Evolutionary conservation across 106 monocot genomes (phyloP).

Genomic region (Dendrobium nobile): DNA sequence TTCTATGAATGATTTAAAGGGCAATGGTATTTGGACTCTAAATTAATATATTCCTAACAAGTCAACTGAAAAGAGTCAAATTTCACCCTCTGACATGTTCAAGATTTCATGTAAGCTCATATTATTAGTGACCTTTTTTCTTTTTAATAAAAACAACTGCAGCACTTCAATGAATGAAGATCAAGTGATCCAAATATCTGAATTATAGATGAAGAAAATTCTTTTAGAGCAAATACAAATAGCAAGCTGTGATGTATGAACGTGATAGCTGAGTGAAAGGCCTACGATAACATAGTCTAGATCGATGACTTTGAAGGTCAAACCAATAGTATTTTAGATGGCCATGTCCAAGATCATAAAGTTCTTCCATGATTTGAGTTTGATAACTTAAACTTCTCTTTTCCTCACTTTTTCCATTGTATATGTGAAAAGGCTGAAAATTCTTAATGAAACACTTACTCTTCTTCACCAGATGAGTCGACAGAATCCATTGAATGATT

Average conservation of each 20-base stretch:
- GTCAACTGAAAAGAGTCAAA: neutral
- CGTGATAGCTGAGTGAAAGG: neutral
- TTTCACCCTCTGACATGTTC: neutral
- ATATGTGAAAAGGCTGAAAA: neutral
- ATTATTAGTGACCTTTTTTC: neutral
- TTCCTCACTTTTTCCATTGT: neutral
- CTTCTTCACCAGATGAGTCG: slow-evolving; percentile 97
- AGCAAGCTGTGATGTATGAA: neutral
- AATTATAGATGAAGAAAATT: neutral
- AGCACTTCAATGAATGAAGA: neutral
- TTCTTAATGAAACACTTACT: slow-evolving; percentile 41
- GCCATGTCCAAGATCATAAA: neutral
- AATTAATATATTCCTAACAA: neutral
- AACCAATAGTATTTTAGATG: neutral
- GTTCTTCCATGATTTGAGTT: neutral
- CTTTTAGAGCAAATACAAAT: neutral
- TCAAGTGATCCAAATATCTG: neutral
- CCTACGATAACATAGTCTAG: neutral
- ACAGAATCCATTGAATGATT: slow-evolving; percentile 61
- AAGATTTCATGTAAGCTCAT: neutral
- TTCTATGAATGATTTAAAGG: neutral
- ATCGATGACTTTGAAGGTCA: neutral
- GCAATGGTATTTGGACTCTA: neutral
- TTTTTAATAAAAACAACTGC: neutral
- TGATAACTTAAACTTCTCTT: neutral